Base-by-base conservation (phyloP, 1,284 basidiomycete species). In the Ganoderma meredithae region DNA sequence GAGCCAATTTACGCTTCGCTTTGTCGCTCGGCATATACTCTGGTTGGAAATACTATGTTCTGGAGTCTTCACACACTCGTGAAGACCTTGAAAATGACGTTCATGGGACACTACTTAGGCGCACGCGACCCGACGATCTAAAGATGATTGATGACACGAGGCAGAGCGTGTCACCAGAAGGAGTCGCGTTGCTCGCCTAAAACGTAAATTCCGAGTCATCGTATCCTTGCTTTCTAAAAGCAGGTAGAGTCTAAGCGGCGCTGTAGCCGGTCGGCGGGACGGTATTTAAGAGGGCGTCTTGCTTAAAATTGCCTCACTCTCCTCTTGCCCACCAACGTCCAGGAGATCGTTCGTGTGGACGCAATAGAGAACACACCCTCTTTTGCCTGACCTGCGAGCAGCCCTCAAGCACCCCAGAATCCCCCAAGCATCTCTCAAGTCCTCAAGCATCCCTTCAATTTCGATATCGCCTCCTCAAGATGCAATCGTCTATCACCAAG, bases 321-420 rank as follows among this genome's bases (percentile, higher is more conserved):
- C 62, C 65, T 64, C 65, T 67, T 67, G 58, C 71, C 63, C 67
- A 58, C 66, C 69, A 70, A 67, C 71, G 56, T 70, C 71, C 71
- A 67, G 71, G 69, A 66, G 69, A 72, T 70, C 65, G 69, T 70
- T 69, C 41, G 36, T 66, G 60, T 60, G 65, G 56, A 62, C 67
- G 65, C 62, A 59, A 53, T 60, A 62, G 67, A 70, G 69, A 68
- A 64, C 39, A 49, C 63, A 70, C 71, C 64, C 66, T 65, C 64
- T 60, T 70, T 72, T 69, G 65, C 69, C 55, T 59, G 58, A 40
- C 58, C 39, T 53, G 60, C 62, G 62, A 47, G 47, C 60, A 33
- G n/a, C 25, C 52, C 13, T 55, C 52, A 55, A 55, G 27, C 12
- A 17, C 27, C 27, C 5, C 52, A 55, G 31, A 4, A 27, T 22